phyloP scores from a whole-genome alignment of 164 flowering plant genomes.

The Tetracentron sinense region DNA sequence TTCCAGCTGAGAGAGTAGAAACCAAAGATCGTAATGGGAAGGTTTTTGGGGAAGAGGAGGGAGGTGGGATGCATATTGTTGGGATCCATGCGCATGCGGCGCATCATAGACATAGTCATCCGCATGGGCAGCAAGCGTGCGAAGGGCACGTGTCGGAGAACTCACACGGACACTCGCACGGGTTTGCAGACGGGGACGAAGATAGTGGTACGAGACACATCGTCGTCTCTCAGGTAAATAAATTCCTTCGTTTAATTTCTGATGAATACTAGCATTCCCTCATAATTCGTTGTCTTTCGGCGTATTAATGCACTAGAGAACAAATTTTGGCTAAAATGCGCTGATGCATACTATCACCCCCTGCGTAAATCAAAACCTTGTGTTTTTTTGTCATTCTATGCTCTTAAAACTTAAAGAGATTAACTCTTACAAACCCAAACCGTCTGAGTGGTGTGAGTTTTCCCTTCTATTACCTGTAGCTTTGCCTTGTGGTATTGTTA shows the following conservation, averaged over 20 bases:
- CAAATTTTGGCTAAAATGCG: too few relatives aligned
- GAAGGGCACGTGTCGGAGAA: constrained; percentile 34
- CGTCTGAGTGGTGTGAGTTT: too few relatives aligned
- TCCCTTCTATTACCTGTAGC: too few relatives aligned
- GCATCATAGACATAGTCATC: constrained; percentile 79
- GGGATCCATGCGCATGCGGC: constrained; percentile 96
- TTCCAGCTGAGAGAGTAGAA: constrained; percentile 14
- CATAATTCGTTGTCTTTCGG: not conserved
- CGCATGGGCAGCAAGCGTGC: constrained; percentile 54
- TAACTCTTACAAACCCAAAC: too few relatives aligned
- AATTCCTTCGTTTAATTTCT: not conserved
- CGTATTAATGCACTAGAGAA: too few relatives aligned
- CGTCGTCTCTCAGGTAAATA: constrained; percentile 83
- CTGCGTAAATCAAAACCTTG: too few relatives aligned
- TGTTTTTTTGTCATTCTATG: too few relatives aligned
- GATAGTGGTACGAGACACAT: constrained; percentile 62
- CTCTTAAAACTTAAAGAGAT: too few relatives aligned
- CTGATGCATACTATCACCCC: too few relatives aligned
- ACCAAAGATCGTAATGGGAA: constrained; percentile 20
- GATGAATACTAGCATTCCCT: not conserved
- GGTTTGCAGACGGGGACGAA: constrained; percentile 29
- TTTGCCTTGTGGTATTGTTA: too few relatives aligned
- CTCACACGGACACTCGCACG: constrained; percentile 37
- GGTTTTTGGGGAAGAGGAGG: constrained; percentile 73
- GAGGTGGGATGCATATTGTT: constrained; percentile 88